These are phyloP conservation scores for Mallotus nudiflorus DNA, from an alignment of 345 rosid species.

Conservation along the genomic window DNA sequence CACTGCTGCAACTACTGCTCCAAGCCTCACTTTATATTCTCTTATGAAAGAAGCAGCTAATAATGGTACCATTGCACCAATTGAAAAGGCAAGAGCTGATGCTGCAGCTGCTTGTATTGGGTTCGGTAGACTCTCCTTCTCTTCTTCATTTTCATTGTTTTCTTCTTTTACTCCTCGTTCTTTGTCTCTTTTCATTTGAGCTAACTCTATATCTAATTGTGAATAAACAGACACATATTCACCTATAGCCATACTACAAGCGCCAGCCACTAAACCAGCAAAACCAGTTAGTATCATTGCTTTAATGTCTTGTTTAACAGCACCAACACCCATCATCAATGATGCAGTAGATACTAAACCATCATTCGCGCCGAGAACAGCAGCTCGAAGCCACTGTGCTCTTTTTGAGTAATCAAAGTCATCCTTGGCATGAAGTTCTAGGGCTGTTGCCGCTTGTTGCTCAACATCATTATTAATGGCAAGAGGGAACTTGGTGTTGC, in stretches of 20 bases:
- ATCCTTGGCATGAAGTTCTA: conserved; percentile 16
- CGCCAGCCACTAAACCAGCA: conserved; percentile 89
- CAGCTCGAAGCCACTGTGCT: conserved; percentile 93
- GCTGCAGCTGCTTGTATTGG: conserved; percentile 86
- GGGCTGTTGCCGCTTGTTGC: conserved; percentile 29
- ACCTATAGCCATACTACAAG: conserved; percentile 97
- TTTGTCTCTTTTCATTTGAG: conserved; percentile 62
- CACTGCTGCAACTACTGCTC: conserved; percentile 59
- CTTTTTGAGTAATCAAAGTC: conserved; percentile 74
- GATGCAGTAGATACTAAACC: conserved; percentile 88
- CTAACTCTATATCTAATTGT: conserved; percentile 74
- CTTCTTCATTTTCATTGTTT: conserved; percentile 22
- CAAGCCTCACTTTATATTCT: conserved; percentile 58
- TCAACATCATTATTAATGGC: conserved; percentile 32
- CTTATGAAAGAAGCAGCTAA: conserved; percentile 76
- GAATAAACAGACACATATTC: conserved; percentile 91
- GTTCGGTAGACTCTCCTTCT: conserved; percentile 59
- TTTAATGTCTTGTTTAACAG: conserved; percentile 75
- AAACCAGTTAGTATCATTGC: conserved; percentile 86
- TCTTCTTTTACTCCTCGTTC: conserved; percentile 3
- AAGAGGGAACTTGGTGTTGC: conserved; percentile 31
- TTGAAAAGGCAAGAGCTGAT: conserved; percentile 76
- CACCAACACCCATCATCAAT: conserved; percentile 89
- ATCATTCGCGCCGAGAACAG: conserved; percentile 91
- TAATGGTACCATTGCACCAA: conserved; percentile 84